Evolutionary conservation across 257 asterid species (phyloP).

Genomic region (Perilla frutescens): DNA sequence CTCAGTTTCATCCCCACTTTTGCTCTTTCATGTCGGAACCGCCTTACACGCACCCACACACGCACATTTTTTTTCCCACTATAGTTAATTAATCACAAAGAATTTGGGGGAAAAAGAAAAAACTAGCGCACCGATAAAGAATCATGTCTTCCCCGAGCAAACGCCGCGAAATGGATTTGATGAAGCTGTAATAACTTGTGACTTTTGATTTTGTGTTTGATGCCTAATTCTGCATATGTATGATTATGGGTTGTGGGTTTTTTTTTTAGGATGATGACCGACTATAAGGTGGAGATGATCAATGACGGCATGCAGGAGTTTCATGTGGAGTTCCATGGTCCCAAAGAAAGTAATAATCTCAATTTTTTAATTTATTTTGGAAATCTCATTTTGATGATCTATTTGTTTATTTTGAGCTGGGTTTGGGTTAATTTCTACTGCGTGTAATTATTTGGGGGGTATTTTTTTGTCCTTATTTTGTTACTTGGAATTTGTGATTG

Average conservation of each 20-base stretch:
- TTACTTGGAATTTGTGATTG: neutral
- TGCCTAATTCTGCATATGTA: conserved; percentile 1
- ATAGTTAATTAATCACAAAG: conserved; percentile 21
- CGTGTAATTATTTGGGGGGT: neutral
- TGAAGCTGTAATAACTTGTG: conserved; percentile 73
- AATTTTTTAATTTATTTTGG: neutral
- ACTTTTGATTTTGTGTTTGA: conserved; percentile 6
- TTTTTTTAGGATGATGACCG: conserved; percentile 83
- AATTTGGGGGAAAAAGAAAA: conserved; percentile 1
- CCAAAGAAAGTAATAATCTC: conserved; percentile 73
- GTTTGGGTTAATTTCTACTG: conserved; percentile 31
- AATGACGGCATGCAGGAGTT: conserved; percentile 90
- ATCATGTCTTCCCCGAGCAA: conserved; percentile 91
- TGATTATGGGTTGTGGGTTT: conserved; percentile 35
- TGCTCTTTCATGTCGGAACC: conserved; percentile 42
- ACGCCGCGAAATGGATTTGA: conserved; percentile 94
- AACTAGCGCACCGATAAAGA: conserved; percentile 11
- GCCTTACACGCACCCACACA: conserved; percentile 26
- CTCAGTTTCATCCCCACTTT: conserved; percentile 34
- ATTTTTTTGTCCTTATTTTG: neutral
- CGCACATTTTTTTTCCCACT: neutral
- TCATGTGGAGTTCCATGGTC: conserved; percentile 85
- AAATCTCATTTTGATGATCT: conserved; percentile 26
- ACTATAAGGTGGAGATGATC: conserved; percentile 92
- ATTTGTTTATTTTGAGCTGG: conserved; percentile 30